Evolutionary conservation across 2,329 filamentous ascomycete species (phyloP), one percentile per base, ranked within the genome.

Genomic region (Aspergillus ochraceoroseus): DNA sequence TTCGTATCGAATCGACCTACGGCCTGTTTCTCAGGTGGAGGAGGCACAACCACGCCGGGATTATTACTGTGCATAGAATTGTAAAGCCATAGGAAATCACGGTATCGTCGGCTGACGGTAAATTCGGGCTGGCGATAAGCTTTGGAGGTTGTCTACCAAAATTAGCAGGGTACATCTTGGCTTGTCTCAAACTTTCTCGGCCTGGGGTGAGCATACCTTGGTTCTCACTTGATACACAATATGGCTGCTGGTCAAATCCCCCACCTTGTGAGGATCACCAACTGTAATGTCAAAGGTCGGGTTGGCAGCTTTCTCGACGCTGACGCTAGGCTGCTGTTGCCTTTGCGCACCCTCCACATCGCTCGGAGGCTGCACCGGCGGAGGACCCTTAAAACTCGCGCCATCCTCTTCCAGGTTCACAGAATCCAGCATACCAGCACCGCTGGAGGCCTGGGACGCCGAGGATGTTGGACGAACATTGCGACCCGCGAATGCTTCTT

Each of bases 61-160:
- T 92, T 95, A 64, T 94, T 98, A 47, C 82, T 83, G 62, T 96
- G 92, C 46, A 98, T 74, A 19, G 89, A 87, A 54, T 83, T 95
- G 66, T 98, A 98, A 18, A 98, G 80, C 92, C 92, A 98, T 38
- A 98, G 72, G 64, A 98, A 98, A 67, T 98, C 92, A 44, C 89
- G 83, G 66, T 96, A 98, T 59, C 92, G 80, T 55, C 92, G 79
- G 58, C 88, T 94, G 53, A 98, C 92, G 41, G 87, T 83, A 58
- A 98, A 96, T 59, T 95, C 89, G 37, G 86, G 75, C 57, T 90
- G 85, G 60, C 85, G 86, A 67, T 96, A 98, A 36, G 88, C 92
- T 70, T 95, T 95, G 25, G 90, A 96, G 1, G 87, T 86, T 8
- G 92, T 98, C 85, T 94, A 52, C 54, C 38, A 51, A 32, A 12